A percentile compares a stretch with the other conserved stretches of the same genome.
Evolutionary conservation across 2,329 filamentous ascomycete species (phyloP).

Genomic region (Ophiostoma tasmaniense): DNA sequence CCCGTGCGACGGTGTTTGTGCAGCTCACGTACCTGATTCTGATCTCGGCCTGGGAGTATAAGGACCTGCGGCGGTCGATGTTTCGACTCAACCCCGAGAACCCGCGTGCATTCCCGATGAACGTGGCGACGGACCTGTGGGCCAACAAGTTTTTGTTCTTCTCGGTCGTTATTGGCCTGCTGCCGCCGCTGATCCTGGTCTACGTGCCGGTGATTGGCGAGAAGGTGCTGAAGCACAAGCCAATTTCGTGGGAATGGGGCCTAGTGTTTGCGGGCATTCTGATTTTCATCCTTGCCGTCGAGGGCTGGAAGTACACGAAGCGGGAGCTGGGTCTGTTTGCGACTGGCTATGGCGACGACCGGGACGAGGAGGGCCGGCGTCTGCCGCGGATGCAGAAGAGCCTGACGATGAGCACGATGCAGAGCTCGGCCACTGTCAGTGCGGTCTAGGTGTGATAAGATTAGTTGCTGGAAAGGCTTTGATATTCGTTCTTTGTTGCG

Average conservation of each 20-base stretch:
- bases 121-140: slow-evolving; percentile 54
- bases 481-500: not conserved
- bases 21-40: slow-evolving; percentile 66
- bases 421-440: slow-evolving; percentile 5
- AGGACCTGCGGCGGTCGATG: slow-evolving; percentile 61
- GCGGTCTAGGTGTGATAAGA: not conserved
- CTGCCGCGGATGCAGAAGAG: slow-evolving; percentile 10
- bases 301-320: slow-evolving; percentile 65
- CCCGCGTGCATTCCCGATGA: slow-evolving; percentile 37
- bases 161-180: slow-evolving; percentile 50
- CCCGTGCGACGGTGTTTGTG: slow-evolving; percentile 64
- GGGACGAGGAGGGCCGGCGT: not conserved
- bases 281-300: slow-evolving; percentile 58
- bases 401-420: slow-evolving; percentile 15
- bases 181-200: slow-evolving; percentile 59
- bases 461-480: not conserved
- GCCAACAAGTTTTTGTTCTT: slow-evolving; percentile 63
- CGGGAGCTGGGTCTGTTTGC: slow-evolving; percentile 42
- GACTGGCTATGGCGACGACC: not conserved
- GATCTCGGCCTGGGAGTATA: slow-evolving; percentile 70
- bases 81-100: slow-evolving; percentile 55
- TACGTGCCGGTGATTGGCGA: slow-evolving; percentile 65
- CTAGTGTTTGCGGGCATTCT: slow-evolving; percentile 55
- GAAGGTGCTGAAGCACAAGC: slow-evolving; percentile 62
- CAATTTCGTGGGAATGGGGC: slow-evolving; percentile 68